phyloP scores from a whole-genome alignment of 495 filamentous ascomycete species.

The Neurospora sp. region DNA sequence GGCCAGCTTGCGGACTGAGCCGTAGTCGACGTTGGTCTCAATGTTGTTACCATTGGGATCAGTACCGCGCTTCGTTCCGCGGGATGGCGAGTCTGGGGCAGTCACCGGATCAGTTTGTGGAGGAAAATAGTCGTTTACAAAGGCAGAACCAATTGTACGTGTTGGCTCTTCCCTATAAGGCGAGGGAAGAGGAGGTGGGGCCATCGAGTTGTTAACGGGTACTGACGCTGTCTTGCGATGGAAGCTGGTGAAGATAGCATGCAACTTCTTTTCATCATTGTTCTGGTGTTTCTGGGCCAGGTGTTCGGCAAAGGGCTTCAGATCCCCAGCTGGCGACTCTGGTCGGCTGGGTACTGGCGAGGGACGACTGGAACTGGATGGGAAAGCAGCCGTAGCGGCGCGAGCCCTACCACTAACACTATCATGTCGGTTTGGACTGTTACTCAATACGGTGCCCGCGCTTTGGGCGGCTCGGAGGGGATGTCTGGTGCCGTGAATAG shows the following conservation, averaged over 20 bases:
- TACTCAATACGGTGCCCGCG: constrained; percentile 8
- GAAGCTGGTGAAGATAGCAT: neutral
- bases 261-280: neutral
- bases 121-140: neutral
- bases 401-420: neutral
- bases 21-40: constrained; percentile 5
- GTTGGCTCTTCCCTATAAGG: neutral
- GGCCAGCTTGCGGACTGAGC: constrained; percentile 22
- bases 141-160: neutral
- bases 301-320: neutral
- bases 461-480: constrained; percentile 12
- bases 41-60: constrained; percentile 5
- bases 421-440: neutral
- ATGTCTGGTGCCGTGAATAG: constrained; percentile 38
- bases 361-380: neutral
- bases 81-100: neutral
- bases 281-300: constrained; percentile 3
- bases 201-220: neutral
- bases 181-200: neutral
- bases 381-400: constrained; percentile 2
- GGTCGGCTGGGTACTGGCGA: neutral
- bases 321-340: neutral
- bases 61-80: constrained; percentile 21
- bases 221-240: neutral
- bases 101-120: neutral